Percentiles rank a stretch among this genome's conserved stretches.
These are phyloP conservation scores for Hanseniaspora sp. DNA, from an alignment of 1,139 yeast genomes.

Conservation along the genomic window DNA sequence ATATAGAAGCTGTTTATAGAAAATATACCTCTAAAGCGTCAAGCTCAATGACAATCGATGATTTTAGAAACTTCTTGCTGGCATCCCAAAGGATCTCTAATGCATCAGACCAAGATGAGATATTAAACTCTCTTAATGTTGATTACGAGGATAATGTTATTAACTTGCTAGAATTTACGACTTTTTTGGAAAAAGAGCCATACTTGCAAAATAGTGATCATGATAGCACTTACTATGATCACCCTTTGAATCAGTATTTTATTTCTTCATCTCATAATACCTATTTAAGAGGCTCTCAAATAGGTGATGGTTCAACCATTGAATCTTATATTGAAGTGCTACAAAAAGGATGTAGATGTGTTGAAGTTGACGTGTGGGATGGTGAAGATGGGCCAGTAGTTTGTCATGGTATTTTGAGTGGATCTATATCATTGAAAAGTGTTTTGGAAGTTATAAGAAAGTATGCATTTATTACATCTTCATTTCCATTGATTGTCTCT, in stretches of 20 bases:
- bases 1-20: slow-evolving; percentile 37
- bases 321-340: slow-evolving; percentile 85
- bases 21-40: neutral
- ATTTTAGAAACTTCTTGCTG: slow-evolving; percentile 1
- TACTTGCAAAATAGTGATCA: slow-evolving; percentile 34
- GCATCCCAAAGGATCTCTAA: neutral
- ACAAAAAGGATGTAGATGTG: slow-evolving; percentile 84
- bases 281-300: slow-evolving; percentile 75
- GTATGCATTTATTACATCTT: slow-evolving; percentile 75
- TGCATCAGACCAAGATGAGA: neutral
- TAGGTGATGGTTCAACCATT: slow-evolving; percentile 81
- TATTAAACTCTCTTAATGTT: neutral
- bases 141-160: neutral
- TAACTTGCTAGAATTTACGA: slow-evolving; percentile 30
- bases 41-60: neutral
- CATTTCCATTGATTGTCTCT: slow-evolving; percentile 77
- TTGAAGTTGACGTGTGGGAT: slow-evolving; percentile 95
- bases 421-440: slow-evolving; percentile 54
- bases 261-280: slow-evolving; percentile 94
- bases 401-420: slow-evolving; percentile 81
- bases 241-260: slow-evolving; percentile 74
- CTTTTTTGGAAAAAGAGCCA: slow-evolving; percentile 45
- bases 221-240: slow-evolving; percentile 33
- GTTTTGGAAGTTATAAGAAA: slow-evolving; percentile 65
- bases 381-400: slow-evolving; percentile 75